Evolutionary conservation across 2,329 filamentous ascomycete genomes (phyloP).

Genomic region (Aspergillus piperis): DNA sequence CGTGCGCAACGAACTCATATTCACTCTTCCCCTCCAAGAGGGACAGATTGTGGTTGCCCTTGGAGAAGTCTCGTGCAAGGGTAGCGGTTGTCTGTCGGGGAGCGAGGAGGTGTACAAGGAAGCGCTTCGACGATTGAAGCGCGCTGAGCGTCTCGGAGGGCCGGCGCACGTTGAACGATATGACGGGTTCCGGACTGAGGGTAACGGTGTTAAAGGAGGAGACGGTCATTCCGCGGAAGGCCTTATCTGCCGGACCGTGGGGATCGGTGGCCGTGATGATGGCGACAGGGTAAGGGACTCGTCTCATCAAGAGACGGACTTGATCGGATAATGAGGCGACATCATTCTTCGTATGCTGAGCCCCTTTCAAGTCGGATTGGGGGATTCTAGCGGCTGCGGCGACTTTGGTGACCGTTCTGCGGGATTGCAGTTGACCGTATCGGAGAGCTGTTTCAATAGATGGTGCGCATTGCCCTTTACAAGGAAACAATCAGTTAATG

Average conservation of each 20-base stretch:
- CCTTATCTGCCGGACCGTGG: constrained; percentile 12
- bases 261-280: constrained; percentile 54
- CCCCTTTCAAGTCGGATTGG: not conserved
- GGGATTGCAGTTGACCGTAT: constrained; percentile 3
- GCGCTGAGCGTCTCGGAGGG: constrained; percentile 60
- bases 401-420: constrained; percentile 23
- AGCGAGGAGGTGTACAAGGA: constrained; percentile 56
- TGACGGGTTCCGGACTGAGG: constrained; percentile 55
- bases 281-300: constrained; percentile 59
- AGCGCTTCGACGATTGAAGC: constrained; percentile 47
- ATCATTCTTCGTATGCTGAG: not conserved
- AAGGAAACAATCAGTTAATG: not conserved
- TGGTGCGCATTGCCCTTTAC: not conserved
- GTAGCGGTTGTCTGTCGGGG: constrained; percentile 34
- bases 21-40: constrained; percentile 29
- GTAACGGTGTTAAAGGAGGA: constrained; percentile 64
- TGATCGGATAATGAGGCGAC: constrained; percentile 31
- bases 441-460: not conserved
- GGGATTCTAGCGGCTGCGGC: not conserved
- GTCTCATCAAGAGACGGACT: constrained; percentile 53
- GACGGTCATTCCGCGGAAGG: constrained; percentile 57
- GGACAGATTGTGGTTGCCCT: constrained; percentile 40
- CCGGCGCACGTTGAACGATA: constrained; percentile 63
- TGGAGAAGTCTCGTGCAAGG: constrained; percentile 44
- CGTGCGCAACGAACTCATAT: constrained; percentile 31